Conservation (phyloP, 1,284 basidiomycete species). For the Takashimella tepidaria region DNA sequence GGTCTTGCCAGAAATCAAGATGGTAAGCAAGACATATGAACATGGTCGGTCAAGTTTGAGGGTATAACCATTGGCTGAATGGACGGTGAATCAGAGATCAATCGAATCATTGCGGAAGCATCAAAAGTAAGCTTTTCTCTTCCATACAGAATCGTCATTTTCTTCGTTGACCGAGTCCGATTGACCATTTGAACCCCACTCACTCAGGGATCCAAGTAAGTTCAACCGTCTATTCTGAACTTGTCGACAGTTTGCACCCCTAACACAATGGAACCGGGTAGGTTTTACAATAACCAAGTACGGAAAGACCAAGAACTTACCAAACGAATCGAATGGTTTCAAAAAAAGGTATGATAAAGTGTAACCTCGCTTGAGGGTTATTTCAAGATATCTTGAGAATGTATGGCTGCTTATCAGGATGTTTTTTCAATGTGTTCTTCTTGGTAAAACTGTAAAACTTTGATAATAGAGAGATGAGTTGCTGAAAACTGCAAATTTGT, state of each 20-base stretch:
- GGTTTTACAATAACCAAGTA: slow-evolving; percentile 45
- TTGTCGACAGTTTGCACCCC: too few species aligned
- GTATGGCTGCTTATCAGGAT: too few species aligned
- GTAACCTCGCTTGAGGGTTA: too few species aligned
- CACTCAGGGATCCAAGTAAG: slow-evolving; percentile 45
- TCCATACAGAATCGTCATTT: too few species aligned
- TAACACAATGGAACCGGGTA: slow-evolving; percentile 9
- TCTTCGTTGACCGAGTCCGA: too few species aligned
- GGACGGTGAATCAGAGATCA: slow-evolving; percentile 42
- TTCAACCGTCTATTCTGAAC: neutral
- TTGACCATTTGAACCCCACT: too few species aligned
- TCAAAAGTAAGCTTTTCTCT: slow-evolving; percentile 30
- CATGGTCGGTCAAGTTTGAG: too few species aligned
- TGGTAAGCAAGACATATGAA: slow-evolving; percentile 18
- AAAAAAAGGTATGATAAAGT: slow-evolving; percentile 29
- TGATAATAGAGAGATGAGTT: slow-evolving; percentile 39
- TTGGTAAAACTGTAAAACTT: too few species aligned
- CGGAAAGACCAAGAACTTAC: slow-evolving; percentile 45
- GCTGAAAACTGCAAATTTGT: slow-evolving; percentile 26
- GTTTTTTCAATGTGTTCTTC: too few species aligned
- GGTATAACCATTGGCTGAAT: too few species aligned
- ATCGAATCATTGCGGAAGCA: slow-evolving; percentile 47
- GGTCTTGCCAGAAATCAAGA: slow-evolving; percentile 45
- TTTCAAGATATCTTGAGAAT: neutral
- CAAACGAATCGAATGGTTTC: slow-evolving; percentile 43